These are phyloP conservation scores for Dissophora globulifera DNA, from an alignment of 192 early-diverging fungal genomes.

Conservation along the genomic window DNA sequence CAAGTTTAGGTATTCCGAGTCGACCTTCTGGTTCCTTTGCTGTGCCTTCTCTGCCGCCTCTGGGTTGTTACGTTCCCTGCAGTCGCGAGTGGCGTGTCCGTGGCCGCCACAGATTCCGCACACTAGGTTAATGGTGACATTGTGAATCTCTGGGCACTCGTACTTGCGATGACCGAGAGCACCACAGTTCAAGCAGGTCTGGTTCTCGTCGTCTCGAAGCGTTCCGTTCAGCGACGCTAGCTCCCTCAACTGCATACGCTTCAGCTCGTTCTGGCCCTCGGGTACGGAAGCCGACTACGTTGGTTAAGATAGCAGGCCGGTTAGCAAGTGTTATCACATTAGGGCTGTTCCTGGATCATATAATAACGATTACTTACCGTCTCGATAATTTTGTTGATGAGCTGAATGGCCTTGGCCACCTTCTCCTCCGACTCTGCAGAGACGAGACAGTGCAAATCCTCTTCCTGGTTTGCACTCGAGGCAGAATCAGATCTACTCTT, in stretches of 20 bases:
- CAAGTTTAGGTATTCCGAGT: constrained; percentile 89
- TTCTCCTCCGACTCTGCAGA: constrained; percentile 91
- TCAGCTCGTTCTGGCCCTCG: constrained; percentile 95
- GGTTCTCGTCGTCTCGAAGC: constrained; percentile 93
- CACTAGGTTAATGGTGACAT: constrained; percentile 85
- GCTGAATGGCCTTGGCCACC: constrained; percentile 82
- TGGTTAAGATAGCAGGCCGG: no score
- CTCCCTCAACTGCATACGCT: constrained; percentile 93
- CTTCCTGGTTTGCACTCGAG: constrained; percentile 69
- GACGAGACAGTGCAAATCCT: constrained; percentile 92
- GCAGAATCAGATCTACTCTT: constrained; percentile 68
- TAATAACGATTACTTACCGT: constrained; percentile 68
- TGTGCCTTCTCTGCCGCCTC: constrained; percentile 74
- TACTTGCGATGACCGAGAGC: constrained; percentile 87
- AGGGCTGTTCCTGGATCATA: background rate
- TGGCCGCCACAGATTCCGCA: constrained; percentile 91
- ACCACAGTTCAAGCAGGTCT: constrained; percentile 96
- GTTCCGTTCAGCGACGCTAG: constrained; percentile 97
- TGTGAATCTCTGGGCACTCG: constrained; percentile 90
- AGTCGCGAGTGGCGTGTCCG: constrained; percentile 96
- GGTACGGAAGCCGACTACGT: constrained; percentile 84
- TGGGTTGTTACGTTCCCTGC: constrained; percentile 87
- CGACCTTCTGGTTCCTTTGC: constrained; percentile 86
- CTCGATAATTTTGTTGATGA: constrained; percentile 93
- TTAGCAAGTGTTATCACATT: no score